A percentile compares a stretch with the other conserved stretches of the same genome.
Conservation (phyloP, 2,329 filamentous ascomycete species). For the Phyllosticta citribraziliensis region DNA sequence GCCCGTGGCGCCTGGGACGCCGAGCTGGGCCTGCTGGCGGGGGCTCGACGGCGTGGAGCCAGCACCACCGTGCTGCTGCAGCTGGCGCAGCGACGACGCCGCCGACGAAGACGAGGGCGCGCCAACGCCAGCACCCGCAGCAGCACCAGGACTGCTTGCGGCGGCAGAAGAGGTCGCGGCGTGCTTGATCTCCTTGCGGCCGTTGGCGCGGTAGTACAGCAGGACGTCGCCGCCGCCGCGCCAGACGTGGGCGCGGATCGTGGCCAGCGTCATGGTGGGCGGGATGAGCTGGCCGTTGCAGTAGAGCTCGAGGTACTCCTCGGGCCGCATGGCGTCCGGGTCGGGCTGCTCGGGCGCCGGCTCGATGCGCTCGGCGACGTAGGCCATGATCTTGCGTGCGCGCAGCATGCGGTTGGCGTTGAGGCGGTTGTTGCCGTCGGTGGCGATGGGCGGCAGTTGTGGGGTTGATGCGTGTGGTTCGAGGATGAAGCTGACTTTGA, state of each 20-base stretch:
- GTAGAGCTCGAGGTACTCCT: slow-evolving; percentile 91
- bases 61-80: not conserved
- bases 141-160: not conserved
- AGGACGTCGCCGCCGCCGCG: slow-evolving; percentile 89
- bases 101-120: not conserved
- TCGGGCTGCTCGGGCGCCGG: slow-evolving; percentile 49
- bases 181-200: slow-evolving; percentile 53
- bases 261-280: slow-evolving; percentile 84
- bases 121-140: not conserved
- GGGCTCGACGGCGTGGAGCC: not conserved
- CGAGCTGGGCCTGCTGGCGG: not conserved
- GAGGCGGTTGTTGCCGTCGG: slow-evolving; percentile 64
- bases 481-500: slow-evolving; percentile 91
- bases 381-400: slow-evolving; percentile 86
- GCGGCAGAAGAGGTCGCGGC: not conserved
- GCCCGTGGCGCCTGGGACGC: not conserved
- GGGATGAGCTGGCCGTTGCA: slow-evolving; percentile 65
- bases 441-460: slow-evolving; percentile 67
- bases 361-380: slow-evolving; percentile 88
- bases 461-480: slow-evolving; percentile 54
- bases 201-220: slow-evolving; percentile 84
- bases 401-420: slow-evolving; percentile 96
- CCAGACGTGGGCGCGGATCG: slow-evolving; percentile 86
- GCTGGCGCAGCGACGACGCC: not conserved
- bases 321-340: slow-evolving; percentile 57